Base-by-base conservation (phyloP, 2,329 filamentous ascomycete species). In the Aspergillus chevalieri region DNA sequence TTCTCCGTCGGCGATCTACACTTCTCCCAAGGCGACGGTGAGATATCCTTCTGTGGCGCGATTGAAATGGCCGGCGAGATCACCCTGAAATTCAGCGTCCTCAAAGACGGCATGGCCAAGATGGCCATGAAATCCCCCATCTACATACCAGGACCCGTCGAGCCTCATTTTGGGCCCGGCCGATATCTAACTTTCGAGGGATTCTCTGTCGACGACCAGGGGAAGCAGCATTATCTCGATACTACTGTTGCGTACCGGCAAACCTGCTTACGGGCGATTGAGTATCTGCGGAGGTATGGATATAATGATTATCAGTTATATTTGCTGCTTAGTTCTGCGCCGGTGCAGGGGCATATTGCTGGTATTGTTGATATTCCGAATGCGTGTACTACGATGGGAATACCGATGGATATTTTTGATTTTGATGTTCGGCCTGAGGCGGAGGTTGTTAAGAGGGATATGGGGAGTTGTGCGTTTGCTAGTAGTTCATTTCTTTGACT, bases 51-150 rank as follows among this genome's bases (percentile, higher is more conserved):
- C 65, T 90, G 86, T 56, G 86, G 86, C 17, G 91, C 90, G 5
- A 96, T 95, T 60, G 91, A 96, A 68, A 96, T 96, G 87, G 89
- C 90, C 0, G 90, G 90, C 4, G 76, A 89, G 41, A 95, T 95
- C 59, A 95, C 90, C 2, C 81, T 95, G 69, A 95, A 93, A 62
- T 91, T 95, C 75, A 84, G 81, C 45, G 86, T 95, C 14, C 84
- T 95, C 76, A 94, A 93, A 67, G 79, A 82, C 56, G 91, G 90
- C 17, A 79, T 94, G 63, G 77, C 76, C 42, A 79, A 89, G 30
- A 71, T 95, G 47, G 85, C 78, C 0, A 84, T 94, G 72, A 91
- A 89, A 68, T 86, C 81, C 6, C 90, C 90, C 0, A 87, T 95
- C 47, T 95, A 91, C 73, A 79, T 89, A 30, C 89, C 89, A 0